Evolutionary conservation across 192 early-diverging fungal genomes (phyloP), one percentile per base, ranked within the genome.

Genomic region (Geosiphon pyriformis): DNA sequence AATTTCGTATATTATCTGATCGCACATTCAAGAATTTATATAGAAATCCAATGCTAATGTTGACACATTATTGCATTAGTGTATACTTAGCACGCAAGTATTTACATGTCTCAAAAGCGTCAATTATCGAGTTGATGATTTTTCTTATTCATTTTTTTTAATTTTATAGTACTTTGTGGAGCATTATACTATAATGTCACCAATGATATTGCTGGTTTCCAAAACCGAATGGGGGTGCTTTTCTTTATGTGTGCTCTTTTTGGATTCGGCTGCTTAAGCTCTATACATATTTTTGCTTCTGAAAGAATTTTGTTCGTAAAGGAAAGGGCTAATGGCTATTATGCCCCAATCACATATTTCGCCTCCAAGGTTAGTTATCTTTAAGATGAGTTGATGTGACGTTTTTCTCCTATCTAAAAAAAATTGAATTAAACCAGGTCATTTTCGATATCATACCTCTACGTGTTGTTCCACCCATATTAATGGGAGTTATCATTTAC

Each of bases 11-110:
- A 61, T 73, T 94, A 7, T 81, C 84, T 11, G 82, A 85, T 34
- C 75, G 92, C 50, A 89, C 89, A 11, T 82, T 91, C 67, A 90
- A 91, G 73, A 92, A 92, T 70, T 75, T 94, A 8, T 87, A 89
- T 57, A 82, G 92, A 20, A 91, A 90, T 59, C 90, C 90, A 1
- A 80, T 85, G 78, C 69, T 94, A 55, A 80, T 94, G 74, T 74
- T 82, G 29, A 81, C 86, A 48, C 92, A 94, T 66, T 89, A 89
- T 67, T 70, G 78, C 12, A 82, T 90, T 58, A 78, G 83, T 31
- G 78, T 94, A 15, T 65, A 85, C 4, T 70, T 91, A 27, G 92
- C 90, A 0, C 67, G 74, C 73, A 68, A 73, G 71, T 68, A 30
- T 17, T 8, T n/a, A n/a, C n/a, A n/a, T n/a, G n/a, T n/a, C n/a